Conservation (phyloP, 2,329 filamentous ascomycete species). For the Colletotrichum incanum region DNA sequence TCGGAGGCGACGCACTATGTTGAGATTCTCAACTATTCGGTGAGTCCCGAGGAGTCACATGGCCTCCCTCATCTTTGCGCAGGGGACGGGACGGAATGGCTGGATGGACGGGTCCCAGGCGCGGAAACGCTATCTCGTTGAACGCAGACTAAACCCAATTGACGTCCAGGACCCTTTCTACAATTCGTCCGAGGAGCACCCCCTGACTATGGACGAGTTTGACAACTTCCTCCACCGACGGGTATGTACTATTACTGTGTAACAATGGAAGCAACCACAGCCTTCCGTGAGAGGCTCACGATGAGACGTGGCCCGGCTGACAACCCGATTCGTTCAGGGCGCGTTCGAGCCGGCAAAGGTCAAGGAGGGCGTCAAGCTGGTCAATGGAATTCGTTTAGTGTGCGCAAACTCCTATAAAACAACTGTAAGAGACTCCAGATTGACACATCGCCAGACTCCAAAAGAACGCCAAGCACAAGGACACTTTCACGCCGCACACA, state of each 20-base stretch:
- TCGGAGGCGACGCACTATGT: slow-evolving; percentile 69
- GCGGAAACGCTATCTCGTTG: not conserved
- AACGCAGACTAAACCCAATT: slow-evolving; percentile 15
- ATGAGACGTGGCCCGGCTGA: slow-evolving; percentile 30
- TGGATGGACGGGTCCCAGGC: slow-evolving; percentile 1
- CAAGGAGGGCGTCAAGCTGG: slow-evolving; percentile 59
- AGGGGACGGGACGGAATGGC: not conserved
- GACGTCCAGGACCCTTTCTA: slow-evolving; percentile 62
- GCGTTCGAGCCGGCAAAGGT: slow-evolving; percentile 65
- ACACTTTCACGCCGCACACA: slow-evolving; percentile 71
- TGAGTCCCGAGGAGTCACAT: slow-evolving; percentile 51
- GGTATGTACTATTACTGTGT: slow-evolving; percentile 55
- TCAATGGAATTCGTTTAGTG: slow-evolving; percentile 70
- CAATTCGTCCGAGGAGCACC: slow-evolving; percentile 67
- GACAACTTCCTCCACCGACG: slow-evolving; percentile 68
- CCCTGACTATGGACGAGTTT: slow-evolving; percentile 69
- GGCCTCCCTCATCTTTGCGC: not conserved
- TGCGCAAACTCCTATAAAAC: slow-evolving; percentile 54
- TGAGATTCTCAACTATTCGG: slow-evolving; percentile 73
- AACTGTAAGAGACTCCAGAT: slow-evolving; percentile 20
- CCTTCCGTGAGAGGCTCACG: not conserved
- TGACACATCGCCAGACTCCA: slow-evolving; percentile 63
- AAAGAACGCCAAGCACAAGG: slow-evolving; percentile 68
- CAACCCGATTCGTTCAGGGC: slow-evolving; percentile 57
- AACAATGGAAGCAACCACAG: not conserved